A percentile compares a stretch with the other conserved stretches of the same genome.
Conservation (phyloP, 805 yeast genomes). For the Candida parachauliodes region DNA sequence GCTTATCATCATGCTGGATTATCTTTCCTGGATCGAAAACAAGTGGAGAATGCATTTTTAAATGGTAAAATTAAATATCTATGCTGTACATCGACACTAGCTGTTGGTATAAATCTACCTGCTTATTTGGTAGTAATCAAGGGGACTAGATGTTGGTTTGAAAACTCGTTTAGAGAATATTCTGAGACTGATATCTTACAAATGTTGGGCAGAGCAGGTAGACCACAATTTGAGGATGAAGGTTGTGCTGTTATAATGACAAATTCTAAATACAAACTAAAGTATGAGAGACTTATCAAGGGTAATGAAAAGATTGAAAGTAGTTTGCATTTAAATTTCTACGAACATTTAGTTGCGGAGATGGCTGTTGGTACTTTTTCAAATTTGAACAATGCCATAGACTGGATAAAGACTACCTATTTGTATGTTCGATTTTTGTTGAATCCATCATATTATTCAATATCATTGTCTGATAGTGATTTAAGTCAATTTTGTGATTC, state of each 20-base stretch:
- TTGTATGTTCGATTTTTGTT: conserved; percentile 42
- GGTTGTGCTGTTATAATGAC: conserved; percentile 53
- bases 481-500: conserved; percentile 30
- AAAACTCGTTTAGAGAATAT: conserved; percentile 48
- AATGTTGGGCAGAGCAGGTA: conserved; percentile 66
- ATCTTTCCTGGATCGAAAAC: conserved; percentile 40
- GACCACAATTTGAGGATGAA: conserved; percentile 53
- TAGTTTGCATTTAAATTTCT: conserved; percentile 18
- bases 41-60: conserved; percentile 44
- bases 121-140: conserved; percentile 59
- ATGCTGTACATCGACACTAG: conserved; percentile 58
- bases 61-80: conserved; percentile 40
- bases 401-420: conserved; percentile 48
- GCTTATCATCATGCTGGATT: conserved; percentile 62
- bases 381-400: conserved; percentile 33
- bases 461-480: conserved; percentile 17
- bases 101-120: conserved; percentile 60
- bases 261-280: conserved; percentile 22
- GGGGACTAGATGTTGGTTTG: conserved; percentile 58
- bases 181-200: conserved; percentile 54
- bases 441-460: conserved; percentile 39
- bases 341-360: conserved; percentile 16
- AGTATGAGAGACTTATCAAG: conserved; percentile 39
- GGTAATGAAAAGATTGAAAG: conserved; percentile 49
- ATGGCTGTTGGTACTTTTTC: conserved; percentile 28